Evolutionary conservation across 306 rosid genomes (phyloP).

Genomic region (Hippophae gyantsensis): DNA sequence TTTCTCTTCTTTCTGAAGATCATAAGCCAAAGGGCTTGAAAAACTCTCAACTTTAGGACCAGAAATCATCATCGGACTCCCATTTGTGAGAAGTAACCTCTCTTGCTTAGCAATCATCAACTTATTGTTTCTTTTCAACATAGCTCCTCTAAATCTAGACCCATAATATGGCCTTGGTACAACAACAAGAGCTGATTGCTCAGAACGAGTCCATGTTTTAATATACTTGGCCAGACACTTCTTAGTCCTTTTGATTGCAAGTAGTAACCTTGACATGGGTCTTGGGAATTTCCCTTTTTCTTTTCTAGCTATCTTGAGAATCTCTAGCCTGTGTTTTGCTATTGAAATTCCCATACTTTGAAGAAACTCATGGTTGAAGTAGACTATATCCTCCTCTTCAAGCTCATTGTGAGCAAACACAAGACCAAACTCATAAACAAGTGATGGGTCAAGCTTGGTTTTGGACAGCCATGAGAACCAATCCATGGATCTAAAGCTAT

Average conservation of each 20-base stretch:
- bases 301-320: conserved; percentile 64
- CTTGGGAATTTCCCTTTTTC: conserved; percentile 32
- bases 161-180: conserved; percentile 48
- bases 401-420: conserved; percentile 77
- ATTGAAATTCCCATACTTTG: conserved; percentile 95
- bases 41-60: conserved; percentile 27
- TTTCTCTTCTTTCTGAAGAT: conserved; percentile 37
- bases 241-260: conserved; percentile 62
- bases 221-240: conserved; percentile 41
- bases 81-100: conserved; percentile 51
- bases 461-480: conserved; percentile 94
- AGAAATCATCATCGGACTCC: conserved; percentile 28
- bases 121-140: conserved; percentile 54
- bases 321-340: conserved; percentile 90
- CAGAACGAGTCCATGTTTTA: conserved; percentile 23
- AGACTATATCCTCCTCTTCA: conserved; percentile 68
- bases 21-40: conserved; percentile 47
- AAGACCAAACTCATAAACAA: conserved; percentile 78
- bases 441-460: conserved; percentile 62
- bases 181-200: conserved; percentile 62
- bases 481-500: conserved; percentile 45
- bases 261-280: conserved; percentile 37
- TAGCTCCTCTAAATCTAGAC: conserved; percentile 39
- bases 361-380: conserved; percentile 93
- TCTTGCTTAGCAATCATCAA: conserved; percentile 35